These are phyloP conservation scores for Pseudopediastrum boryanum DNA, from an alignment of 139 green algal genomes.

Conservation along the genomic window DNA sequence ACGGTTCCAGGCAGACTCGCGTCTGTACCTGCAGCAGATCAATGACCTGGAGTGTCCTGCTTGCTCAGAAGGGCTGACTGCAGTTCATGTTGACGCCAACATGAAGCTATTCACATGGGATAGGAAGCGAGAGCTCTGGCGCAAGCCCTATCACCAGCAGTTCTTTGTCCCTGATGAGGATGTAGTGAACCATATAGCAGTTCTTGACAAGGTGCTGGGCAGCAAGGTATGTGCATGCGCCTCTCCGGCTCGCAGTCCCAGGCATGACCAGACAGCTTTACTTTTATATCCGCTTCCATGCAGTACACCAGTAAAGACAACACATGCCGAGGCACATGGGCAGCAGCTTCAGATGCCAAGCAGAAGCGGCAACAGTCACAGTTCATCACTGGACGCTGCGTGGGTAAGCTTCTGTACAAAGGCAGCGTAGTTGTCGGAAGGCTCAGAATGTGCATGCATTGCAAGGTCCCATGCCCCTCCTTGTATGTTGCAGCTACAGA, in stretches of 20 bases:
- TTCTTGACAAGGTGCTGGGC: background rate
- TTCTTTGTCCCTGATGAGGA: background rate
- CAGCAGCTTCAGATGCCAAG: background rate
- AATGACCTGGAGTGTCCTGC: conserved; percentile 14
- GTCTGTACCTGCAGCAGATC: background rate
- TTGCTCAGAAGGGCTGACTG: background rate
- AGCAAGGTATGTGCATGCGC: background rate
- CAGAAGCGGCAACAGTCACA: background rate
- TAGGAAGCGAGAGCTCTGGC: background rate
- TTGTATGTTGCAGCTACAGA: background rate
- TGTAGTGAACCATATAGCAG: background rate
- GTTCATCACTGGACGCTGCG: conserved; percentile 2
- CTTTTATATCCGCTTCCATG: background rate
- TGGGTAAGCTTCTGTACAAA: background rate
- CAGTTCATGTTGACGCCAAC: background rate
- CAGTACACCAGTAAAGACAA: background rate
- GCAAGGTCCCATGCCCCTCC: background rate
- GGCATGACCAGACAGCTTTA: background rate
- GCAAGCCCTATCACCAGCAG: background rate
- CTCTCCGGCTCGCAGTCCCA: background rate
- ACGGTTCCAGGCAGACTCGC: background rate
- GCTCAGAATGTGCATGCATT: background rate
- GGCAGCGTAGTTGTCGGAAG: background rate
- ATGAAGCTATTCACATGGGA: background rate
- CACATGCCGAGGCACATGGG: background rate